phyloP scores from a whole-genome alignment of 768 basidiomycete genomes.

The Tulasnella sp. region DNA sequence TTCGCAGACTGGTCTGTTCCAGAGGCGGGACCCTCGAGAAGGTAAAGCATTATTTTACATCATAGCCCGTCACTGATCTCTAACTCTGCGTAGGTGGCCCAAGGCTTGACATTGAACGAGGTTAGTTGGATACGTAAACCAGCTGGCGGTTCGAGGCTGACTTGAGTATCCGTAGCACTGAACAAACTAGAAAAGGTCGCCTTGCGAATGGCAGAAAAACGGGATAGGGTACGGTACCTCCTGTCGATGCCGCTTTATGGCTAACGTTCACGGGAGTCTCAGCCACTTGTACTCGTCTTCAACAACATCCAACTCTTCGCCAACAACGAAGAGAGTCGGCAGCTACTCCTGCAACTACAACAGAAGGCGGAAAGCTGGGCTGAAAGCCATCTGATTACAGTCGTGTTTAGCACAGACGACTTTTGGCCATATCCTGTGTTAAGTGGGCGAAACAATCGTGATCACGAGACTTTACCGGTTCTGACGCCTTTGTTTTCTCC shows the following conservation, averaged over 20 bases:
- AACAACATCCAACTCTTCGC: slow-evolving; percentile 68
- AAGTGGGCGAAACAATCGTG: slow-evolving; percentile 32
- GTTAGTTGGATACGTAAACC: slow-evolving; percentile 26
- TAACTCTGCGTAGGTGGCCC: slow-evolving; percentile 42
- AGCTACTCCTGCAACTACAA: slow-evolving; percentile 75
- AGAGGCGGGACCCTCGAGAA: slow-evolving; percentile 71
- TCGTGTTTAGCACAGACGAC: slow-evolving; percentile 9
- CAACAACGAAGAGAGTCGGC: slow-evolving; percentile 62
- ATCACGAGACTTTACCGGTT: slow-evolving; percentile 6
- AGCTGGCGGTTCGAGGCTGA: not conserved
- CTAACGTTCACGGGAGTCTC: not conserved
- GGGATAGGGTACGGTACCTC: slow-evolving; percentile 28
- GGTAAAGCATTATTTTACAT: slow-evolving; percentile 27
- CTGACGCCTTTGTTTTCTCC: slow-evolving; percentile 16
- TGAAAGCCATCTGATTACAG: slow-evolving; percentile 44
- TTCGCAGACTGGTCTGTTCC: slow-evolving; percentile 62
- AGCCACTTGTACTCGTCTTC: slow-evolving; percentile 64
- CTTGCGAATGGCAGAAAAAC: slow-evolving; percentile 43
- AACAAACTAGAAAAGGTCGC: slow-evolving; percentile 83
- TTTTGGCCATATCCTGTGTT: slow-evolving; percentile 58
- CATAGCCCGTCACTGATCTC: not conserved
- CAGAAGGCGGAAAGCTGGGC: slow-evolving; percentile 81
- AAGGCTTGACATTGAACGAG: slow-evolving; percentile 69
- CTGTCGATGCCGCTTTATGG: not conserved
- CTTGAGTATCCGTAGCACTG: slow-evolving; percentile 36